Base-by-base conservation (phyloP, 2,329 filamentous ascomycete genomes). In the Trichoderma harzianum region DNA sequence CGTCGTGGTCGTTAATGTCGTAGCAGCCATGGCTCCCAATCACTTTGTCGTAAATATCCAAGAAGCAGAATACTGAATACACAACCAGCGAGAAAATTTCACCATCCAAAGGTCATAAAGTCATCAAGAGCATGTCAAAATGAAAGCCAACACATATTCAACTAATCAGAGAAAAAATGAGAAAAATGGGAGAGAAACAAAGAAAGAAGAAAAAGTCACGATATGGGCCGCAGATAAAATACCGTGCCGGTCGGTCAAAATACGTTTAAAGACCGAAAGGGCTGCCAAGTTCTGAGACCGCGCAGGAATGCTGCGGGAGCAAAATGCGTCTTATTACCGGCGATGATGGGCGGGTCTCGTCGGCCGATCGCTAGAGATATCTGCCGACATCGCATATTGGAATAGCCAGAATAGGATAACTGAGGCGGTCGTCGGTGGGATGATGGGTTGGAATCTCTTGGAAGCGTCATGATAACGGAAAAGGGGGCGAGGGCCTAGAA, bases 281-380 rank as follows among this genome's bases (percentile, higher is more conserved):
- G 34, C 24, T 65, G 47, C 47, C 16, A 51, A 51, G 21, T 28
- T 21, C 26, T 55, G 53, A 61, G 55, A 61, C 66, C 66, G 55
- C 66, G 66, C 55, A 69, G 66, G 55, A 69, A 69, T 69, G 66
- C 55, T 28, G 51, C 39, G 66, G 28, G 55, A 51, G 55, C 66
- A 69, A 69, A 61, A 61, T 51, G 66, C 66, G 55, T 61, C 55
- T 69, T 69, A 69, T 69, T 69, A 36, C 66, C 66, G 66, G 55
- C 36, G 16, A 39, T 39, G 36, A 47, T 26, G 39, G 36, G 66
- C 66, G 66, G 66, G 66, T 69, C 65, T 60, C 26, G 57, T 61
- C 66, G 57, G 66, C 66, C 55, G 66, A 69, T 61, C 55, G 66
- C 66, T 53, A n/a, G 66, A 69, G 66, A 51, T 47, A 47, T 51